A percentile compares a stretch with the other conserved stretches of the same genome.
Evolutionary conservation across 2,329 filamentous ascomycete genomes (phyloP).

Genomic region (Beauveria rudraprayagi): DNA sequence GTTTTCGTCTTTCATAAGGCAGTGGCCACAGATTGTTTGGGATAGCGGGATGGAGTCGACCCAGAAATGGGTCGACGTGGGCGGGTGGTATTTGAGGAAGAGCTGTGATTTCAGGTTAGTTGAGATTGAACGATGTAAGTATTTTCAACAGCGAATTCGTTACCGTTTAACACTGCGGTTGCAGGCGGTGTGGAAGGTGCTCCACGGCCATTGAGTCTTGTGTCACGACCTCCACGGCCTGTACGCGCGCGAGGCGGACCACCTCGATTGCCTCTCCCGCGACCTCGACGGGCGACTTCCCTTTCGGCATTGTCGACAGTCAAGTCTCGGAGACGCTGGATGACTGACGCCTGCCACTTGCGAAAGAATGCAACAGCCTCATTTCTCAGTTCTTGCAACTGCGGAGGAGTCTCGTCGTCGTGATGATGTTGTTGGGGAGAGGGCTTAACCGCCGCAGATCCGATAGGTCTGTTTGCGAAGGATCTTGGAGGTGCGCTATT

Average conservation of each 20-base stretch:
- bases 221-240: slow-evolving; percentile 8
- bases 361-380: slow-evolving; percentile 65
- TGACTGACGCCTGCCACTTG: slow-evolving; percentile 68
- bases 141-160: background rate
- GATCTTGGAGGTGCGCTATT: background rate
- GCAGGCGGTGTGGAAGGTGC: slow-evolving; percentile 18
- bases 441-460: slow-evolving; percentile 25
- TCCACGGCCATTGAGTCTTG: slow-evolving; percentile 5
- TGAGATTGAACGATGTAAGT: slow-evolving; percentile 11
- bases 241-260: slow-evolving; percentile 10
- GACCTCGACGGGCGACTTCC: slow-evolving; percentile 3
- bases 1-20: slow-evolving; percentile 50
- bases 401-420: slow-evolving; percentile 20
- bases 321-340: slow-evolving; percentile 63
- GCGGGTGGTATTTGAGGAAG: slow-evolving; percentile 33
- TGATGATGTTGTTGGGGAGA: slow-evolving; percentile 10
- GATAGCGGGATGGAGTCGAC: slow-evolving; percentile 48
- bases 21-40: slow-evolving; percentile 54
- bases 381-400: slow-evolving; percentile 58
- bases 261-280: slow-evolving; percentile 25
- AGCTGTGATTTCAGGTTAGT: slow-evolving; percentile 16
- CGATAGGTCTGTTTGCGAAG: slow-evolving; percentile 20
- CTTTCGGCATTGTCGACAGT: slow-evolving; percentile 28
- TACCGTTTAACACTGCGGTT: slow-evolving; percentile 28
- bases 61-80: slow-evolving; percentile 39